phyloP scores from a whole-genome alignment of 2,329 filamentous ascomycete genomes.

The Pseudogymnoascus sp. region DNA sequence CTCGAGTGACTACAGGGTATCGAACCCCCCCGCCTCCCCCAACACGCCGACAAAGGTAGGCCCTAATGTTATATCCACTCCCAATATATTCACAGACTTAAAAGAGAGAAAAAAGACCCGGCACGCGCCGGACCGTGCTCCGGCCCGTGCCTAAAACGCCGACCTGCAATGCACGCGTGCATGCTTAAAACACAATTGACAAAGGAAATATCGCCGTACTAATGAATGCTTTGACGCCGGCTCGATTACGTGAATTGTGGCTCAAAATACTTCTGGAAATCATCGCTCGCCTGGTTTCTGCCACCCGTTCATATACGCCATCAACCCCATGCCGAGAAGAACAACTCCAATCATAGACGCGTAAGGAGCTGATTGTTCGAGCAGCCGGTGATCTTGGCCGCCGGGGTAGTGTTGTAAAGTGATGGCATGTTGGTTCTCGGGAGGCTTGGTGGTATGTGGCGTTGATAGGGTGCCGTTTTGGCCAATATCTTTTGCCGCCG shows the following conservation, averaged over 20 bases:
- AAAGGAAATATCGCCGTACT: slow-evolving; percentile 4
- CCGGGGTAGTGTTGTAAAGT: slow-evolving; percentile 23
- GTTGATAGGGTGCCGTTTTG: neutral
- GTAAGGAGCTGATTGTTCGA: slow-evolving; percentile 60
- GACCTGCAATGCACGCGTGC: slow-evolving; percentile 6
- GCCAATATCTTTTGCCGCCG: neutral
- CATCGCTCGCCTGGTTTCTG: slow-evolving; percentile 37
- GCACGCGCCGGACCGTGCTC: slow-evolving; percentile 1
- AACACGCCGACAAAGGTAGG: neutral
- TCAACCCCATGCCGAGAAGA: slow-evolving; percentile 70
- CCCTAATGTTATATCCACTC: slow-evolving; percentile 8
- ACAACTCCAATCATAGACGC: slow-evolving; percentile 78
- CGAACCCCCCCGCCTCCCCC: neutral
- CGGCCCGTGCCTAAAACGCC: slow-evolving; percentile 8
- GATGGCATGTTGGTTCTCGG: neutral
- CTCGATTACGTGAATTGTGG: neutral
- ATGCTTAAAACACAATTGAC: slow-evolving; percentile 1
- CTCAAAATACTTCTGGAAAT: slow-evolving; percentile 5
- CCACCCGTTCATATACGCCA: slow-evolving; percentile 83
- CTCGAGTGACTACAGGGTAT: neutral
- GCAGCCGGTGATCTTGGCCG: slow-evolving; percentile 36
- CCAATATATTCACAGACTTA: slow-evolving; percentile 5
- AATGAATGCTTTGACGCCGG: slow-evolving; percentile 1
- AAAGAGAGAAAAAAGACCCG: neutral
- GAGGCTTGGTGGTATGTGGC: slow-evolving; percentile 9